Evolutionary conservation across 352 stramenopile genomes (phyloP), one percentile per base, ranked within the genome.

Genomic region (Phytophthora cryptogea): DNA sequence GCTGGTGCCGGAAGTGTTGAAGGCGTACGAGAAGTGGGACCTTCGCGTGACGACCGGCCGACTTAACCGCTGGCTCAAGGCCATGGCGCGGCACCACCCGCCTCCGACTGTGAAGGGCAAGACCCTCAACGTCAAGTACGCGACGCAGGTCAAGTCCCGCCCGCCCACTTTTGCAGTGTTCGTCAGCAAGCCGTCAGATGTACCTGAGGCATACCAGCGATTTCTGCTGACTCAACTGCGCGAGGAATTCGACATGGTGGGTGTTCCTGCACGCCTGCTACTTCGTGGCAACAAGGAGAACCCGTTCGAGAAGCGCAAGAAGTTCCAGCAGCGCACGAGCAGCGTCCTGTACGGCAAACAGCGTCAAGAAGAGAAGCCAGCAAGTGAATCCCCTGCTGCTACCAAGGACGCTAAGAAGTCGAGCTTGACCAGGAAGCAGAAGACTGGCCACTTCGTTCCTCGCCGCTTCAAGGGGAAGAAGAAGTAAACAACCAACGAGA

Each of bases 51-150:
- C 83, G 10, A 94, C 85, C 4, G 83, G 83, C 9, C 72, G 78
- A 3, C 47, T 94, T 17, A 94, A 94, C 60, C 83, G 85, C 17
- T 94, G 85, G 85, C 78, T 94, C 33, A 86, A 90, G 57, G 81
- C 86, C 31, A 94, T 94, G 82, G 76, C 75, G 30, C 80, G 83
- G 20, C 86, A 94, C 63, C 86, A 94, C 67, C 83, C 83, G 41
- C 83, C 86, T 39, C 86, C 86, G 59, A 89, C 80, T 4, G 62
- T 92, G 56, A 90, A 89, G 56, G 86, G 86, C 69, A 94, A 94
- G 74, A 75, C 79, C 48, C 64, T 93, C 32, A 94, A 94, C 62
- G 66, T 94, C 75, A 94, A 94, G 70, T 94, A 94, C 78, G 78
- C 85, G 49, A 93, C 86, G 30, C 86, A 94, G 60, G 80, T 94